Evolutionary conservation across 768 basidiomycete genomes (phyloP).

Genomic region (Serpula lacrymans): DNA sequence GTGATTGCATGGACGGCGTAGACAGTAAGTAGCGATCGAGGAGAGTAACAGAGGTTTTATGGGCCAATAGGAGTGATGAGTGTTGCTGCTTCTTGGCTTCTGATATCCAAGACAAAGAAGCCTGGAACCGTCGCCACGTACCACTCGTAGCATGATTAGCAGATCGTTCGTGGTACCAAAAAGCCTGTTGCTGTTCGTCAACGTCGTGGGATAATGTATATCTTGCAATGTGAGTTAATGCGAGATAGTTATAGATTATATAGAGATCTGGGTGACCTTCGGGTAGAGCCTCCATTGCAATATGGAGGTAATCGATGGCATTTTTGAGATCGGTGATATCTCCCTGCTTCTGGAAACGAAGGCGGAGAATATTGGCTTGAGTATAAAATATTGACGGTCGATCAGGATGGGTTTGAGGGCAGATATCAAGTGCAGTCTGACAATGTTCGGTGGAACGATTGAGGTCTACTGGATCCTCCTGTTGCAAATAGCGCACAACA

Average conservation of each 20-base stretch:
- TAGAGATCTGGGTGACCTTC: conserved; percentile 4
- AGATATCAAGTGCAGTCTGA: conserved; percentile 10
- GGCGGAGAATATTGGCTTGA: conserved; percentile 9
- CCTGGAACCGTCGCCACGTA: conserved; percentile 8
- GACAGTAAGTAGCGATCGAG: conserved; percentile 18
- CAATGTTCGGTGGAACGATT: conserved; percentile 6
- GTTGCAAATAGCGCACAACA: conserved; percentile 1
- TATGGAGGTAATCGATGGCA: conserved; percentile 1
- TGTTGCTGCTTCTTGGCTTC: conserved; percentile 10
- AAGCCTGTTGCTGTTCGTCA: conserved; percentile 8
- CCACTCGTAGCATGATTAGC: conserved; percentile 4
- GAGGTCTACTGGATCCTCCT: neutral
- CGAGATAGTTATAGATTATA: too few species aligned
- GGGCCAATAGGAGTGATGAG: conserved; percentile 18
- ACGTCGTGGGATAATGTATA: conserved; percentile 2
- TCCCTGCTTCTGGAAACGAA: conserved; percentile 18
- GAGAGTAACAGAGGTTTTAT: conserved; percentile 12
- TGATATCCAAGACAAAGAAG: conserved; percentile 13
- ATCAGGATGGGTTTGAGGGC: conserved; percentile 11
- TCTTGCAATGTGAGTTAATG: too few species aligned
- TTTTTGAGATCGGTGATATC: neutral
- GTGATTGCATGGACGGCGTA: conserved; percentile 14
- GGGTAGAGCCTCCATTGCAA: conserved; percentile 3
- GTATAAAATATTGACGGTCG: conserved; percentile 10
- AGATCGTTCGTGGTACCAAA: conserved; percentile 12